Evolutionary conservation across 805 yeast species (phyloP).

Genomic region (Pichia scutulata): DNA sequence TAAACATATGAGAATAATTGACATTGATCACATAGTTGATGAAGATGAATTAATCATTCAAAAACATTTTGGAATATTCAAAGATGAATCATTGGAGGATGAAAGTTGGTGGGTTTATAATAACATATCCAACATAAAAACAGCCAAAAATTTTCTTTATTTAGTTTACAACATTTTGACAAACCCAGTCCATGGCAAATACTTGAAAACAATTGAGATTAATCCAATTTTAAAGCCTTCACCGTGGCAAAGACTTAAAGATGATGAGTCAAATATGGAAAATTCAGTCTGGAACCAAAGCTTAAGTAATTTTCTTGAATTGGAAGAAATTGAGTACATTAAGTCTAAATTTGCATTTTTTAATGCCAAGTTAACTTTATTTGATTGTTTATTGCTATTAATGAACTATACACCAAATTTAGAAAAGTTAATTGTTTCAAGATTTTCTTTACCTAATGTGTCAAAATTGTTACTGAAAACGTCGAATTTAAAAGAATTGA

Average conservation of each 20-base stretch:
- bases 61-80: constrained; percentile 11
- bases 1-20: constrained; percentile 7
- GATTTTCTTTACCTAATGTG: constrained; percentile 5
- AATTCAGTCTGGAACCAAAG: constrained; percentile 10
- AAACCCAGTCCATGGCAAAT: constrained; percentile 7
- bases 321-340: constrained; percentile 8
- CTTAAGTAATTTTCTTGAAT: constrained; percentile 9
- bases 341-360: constrained; percentile 5
- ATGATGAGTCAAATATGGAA: constrained; percentile 2
- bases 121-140: constrained; percentile 3
- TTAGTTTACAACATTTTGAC: constrained; percentile 16
- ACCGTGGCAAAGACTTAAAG: constrained; percentile 6
- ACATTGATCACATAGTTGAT: constrained; percentile 5
- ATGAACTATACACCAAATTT: constrained; percentile 14
- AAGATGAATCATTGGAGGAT: constrained; percentile 10
- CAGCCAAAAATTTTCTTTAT: constrained; percentile 12
- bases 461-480: background rate
- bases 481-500: constrained; percentile 6
- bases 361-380: constrained; percentile 9
- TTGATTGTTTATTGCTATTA: constrained; percentile 14
- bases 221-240: constrained; percentile 13
- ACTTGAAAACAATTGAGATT: constrained; percentile 12
- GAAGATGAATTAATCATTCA: constrained; percentile 13
- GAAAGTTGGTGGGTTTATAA: constrained; percentile 10
- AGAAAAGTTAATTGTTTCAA: constrained; percentile 9